Evolutionary conservation across 176 grass and related monocot species (phyloP).

Genomic region (Musa schizocarpa): DNA sequence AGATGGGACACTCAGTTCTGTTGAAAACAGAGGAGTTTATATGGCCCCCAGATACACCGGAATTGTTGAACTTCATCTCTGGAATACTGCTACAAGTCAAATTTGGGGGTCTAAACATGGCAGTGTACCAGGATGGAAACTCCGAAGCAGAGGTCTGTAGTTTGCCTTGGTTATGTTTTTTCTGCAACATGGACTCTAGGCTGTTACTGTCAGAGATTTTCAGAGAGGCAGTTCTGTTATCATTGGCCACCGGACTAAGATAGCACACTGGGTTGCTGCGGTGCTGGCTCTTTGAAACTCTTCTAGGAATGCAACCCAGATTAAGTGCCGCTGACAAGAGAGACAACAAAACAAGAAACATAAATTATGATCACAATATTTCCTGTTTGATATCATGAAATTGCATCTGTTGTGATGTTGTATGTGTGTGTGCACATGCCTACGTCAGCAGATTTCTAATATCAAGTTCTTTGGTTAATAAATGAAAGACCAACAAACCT

Average conservation of each 20-base stretch:
- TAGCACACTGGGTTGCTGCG: conserved; percentile 41
- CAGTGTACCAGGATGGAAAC: conserved; percentile 16
- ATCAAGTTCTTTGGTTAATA: neutral
- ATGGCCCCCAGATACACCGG: neutral
- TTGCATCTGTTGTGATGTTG: neutral
- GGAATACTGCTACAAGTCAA: conserved; percentile 8
- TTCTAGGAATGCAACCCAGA: conserved; percentile 43
- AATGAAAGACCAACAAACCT: no score
- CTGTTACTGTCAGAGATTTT: conserved; percentile 19
- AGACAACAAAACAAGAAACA: neutral
- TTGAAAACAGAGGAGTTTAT: neutral
- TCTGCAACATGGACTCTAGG: neutral
- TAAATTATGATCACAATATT: neutral
- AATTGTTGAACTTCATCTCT: neutral
- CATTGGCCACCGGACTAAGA: conserved; percentile 17
- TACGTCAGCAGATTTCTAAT: neutral
- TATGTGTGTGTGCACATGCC: neutral
- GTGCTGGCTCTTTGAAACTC: conserved; percentile 43
- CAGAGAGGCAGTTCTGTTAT: conserved; percentile 5
- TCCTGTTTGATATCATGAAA: neutral
- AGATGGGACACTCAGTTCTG: neutral
- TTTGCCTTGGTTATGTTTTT: neutral
- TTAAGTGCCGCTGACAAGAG: conserved; percentile 37
- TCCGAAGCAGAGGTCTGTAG: neutral
- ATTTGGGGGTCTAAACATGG: conserved; percentile 26